Evolutionary conservation across 2,329 filamentous ascomycete genomes (phyloP).

Genomic region (Chrysosporium keratinophilum): DNA sequence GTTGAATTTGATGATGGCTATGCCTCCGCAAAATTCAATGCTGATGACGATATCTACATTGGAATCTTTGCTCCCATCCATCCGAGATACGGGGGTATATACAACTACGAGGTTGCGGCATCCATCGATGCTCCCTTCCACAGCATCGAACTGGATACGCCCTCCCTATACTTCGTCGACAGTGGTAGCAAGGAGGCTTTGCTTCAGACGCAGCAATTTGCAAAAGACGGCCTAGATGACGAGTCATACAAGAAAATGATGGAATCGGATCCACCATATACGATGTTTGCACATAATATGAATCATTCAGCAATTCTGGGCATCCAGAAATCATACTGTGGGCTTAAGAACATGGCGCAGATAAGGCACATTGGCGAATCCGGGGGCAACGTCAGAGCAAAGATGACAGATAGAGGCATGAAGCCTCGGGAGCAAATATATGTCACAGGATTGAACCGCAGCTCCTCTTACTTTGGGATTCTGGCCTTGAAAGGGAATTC

Average conservation of each 20-base stretch:
- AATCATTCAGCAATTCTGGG: constrained; percentile 54
- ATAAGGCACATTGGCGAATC: constrained; percentile 47
- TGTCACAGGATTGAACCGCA: constrained; percentile 61
- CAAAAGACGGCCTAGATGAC: constrained; percentile 38
- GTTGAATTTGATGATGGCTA: constrained; percentile 58
- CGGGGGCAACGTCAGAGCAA: constrained; percentile 44
- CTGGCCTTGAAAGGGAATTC: constrained; percentile 54
- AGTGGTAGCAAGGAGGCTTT: constrained; percentile 71
- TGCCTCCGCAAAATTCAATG: constrained; percentile 50
- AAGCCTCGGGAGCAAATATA: constrained; percentile 84
- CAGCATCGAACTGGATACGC: constrained; percentile 40
- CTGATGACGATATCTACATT: constrained; percentile 61
- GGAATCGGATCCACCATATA: constrained; percentile 56
- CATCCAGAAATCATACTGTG: constrained; percentile 71
- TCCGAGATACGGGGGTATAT: constrained; percentile 53
- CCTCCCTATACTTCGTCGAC: constrained; percentile 68
- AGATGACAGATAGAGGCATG: constrained; percentile 59
- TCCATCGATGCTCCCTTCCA: constrained; percentile 75
- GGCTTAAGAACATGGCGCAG: constrained; percentile 56
- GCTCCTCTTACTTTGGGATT: constrained; percentile 61
- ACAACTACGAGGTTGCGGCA: constrained; percentile 70
- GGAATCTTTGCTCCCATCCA: constrained; percentile 61
- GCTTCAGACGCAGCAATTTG: constrained; percentile 66
- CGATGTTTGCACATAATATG: constrained; percentile 61
- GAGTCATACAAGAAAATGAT: constrained; percentile 46